Base-by-base conservation (phyloP, 176 grass and related monocot species). In the Carex littledalei region DNA sequence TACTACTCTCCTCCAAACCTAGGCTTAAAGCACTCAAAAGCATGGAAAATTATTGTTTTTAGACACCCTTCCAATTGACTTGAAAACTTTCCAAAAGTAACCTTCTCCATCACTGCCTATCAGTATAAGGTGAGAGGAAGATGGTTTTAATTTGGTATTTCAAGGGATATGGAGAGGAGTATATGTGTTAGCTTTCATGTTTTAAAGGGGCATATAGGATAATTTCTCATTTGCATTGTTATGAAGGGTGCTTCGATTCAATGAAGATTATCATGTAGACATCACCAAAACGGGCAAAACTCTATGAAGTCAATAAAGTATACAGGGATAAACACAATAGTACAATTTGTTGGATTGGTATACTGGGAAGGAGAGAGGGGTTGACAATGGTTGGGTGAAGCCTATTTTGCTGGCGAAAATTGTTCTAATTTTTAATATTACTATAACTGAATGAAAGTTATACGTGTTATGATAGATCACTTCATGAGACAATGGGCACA, bases 401-500 rank as follows among this genome's bases (percentile, higher is more conserved):
- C 32, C 32, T 69, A 69, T 39, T 65, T 15, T 69, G 4, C 34
- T 41, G 34, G 29, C 6, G 66, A 69, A 37, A 69, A 41, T 69
- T 69, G 29, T 39, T 41, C 14, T 8, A 68, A 39, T 39, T 17
- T 41, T 70, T 39, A 39, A 69, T 39, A 1, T 17, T 24, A 76
- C 16, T 76, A 31, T 53, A 15, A 15, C 11, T 76, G 12, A 54
- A 53, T 21, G 8, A 1, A 50, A 26, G 1, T 76, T 24, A 52
- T 77, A 26, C 15, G 6, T 49, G 8, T 37, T 3, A 11, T 11
- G 17, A 22, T 29, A 92, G 91, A 82, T 94, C 92, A 1, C 53
- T 94, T 54, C 86, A 94, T 87, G 86, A 89, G 85, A 89, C 85
- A 49, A 90, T 94, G 87, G 88, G 85, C 67, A 87, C 89, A 72